Percentiles rank a stretch among this genome's conserved stretches.
These are phyloP conservation scores for Penicillium cosmopolitanum DNA, from an alignment of 495 filamentous ascomycete genomes.

Conservation along the genomic window DNA sequence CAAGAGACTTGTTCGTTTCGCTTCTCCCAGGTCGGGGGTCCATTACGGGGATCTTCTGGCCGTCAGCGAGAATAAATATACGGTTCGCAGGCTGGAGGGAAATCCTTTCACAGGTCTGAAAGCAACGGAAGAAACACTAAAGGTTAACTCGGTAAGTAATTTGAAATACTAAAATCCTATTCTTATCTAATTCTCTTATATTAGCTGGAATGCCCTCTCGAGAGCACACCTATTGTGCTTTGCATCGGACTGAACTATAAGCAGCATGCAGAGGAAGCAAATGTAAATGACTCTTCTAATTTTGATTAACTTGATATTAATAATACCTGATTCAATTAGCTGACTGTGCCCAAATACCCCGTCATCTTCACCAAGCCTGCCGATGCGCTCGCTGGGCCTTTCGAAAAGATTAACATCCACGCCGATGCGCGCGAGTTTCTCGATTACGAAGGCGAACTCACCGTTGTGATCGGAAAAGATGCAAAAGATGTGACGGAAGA, in stretches of 20 bases:
- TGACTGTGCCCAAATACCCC: constrained; percentile 64
- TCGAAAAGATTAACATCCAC: constrained; percentile 59
- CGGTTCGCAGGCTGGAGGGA: constrained; percentile 17
- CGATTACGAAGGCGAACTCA: constrained; percentile 78
- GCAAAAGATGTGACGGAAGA: constrained; percentile 62
- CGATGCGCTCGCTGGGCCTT: constrained; percentile 65
- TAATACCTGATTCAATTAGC: constrained; percentile 6
- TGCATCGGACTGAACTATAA: constrained; percentile 77
- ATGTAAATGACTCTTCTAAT: constrained; percentile 42
- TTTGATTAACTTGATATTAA: neutral
- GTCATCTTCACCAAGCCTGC: constrained; percentile 74
- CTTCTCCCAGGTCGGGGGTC: neutral
- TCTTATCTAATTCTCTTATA: neutral
- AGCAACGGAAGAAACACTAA: constrained; percentile 8
- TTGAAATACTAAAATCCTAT: neutral
- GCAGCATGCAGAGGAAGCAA: constrained; percentile 69
- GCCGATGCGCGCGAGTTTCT: constrained; percentile 43
- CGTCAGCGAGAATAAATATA: constrained; percentile 8
- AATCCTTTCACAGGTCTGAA: constrained; percentile 13
- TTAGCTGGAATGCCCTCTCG: constrained; percentile 14
- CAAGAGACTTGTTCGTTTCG: constrained; percentile 23
- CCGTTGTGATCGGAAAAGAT: constrained; percentile 65
- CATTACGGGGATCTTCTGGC: constrained; percentile 25
- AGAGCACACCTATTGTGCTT: constrained; percentile 43
- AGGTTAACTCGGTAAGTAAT: neutral